Base-by-base conservation (phyloP, 2,329 filamentous ascomycete species). In the Fusarium foetens region DNA sequence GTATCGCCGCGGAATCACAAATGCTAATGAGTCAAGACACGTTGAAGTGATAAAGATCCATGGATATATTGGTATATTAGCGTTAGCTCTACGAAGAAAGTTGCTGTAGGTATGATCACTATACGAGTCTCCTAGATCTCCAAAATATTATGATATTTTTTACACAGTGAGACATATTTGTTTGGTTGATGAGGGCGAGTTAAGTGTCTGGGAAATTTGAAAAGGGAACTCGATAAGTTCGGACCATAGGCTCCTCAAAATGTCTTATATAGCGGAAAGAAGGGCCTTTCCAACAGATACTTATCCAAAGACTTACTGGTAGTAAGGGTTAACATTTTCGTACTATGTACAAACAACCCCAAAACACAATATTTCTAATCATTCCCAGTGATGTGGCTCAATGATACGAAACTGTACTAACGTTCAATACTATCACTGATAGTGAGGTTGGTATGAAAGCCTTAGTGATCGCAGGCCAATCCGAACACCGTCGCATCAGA, bases 1-100 rank as follows among this genome's bases (percentile, higher is more conserved):
- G 27, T 43, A 66, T 63, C 58, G 29, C 58, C 61, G 31, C 48
- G 45, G 57, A 59, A 53, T 72, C 57, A 63, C 25, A 41, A 7
- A 16, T 54, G 21, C 39, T 46, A 66, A 42, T 39, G 14, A 33
- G 23, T 42, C 42, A 53, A 52, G n/a, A 39, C 16, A 48, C 6
- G 6, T 6, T n/a, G 14, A 29, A 49, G 23, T 23, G 23, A 49
- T 49, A 23, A 27, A 19, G 8, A 29, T 49, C 13, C 13, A 11
- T 27, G 13, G 17, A 49, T 35, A 35, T 33, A 14, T 17, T 4
- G 23, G 27, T 27, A n/a, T n/a, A n/a, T 23, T 13, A 23, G 23
- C 4, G 8, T 3, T 25, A 25, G 12, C 31, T 33, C 21, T 55
- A 14, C 14, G 16, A 6, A 25, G 31, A 36, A 58, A 35, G 13